Conservation (phyloP, 78 protist genomes). For the Dictyostelium purpureum region DNA sequence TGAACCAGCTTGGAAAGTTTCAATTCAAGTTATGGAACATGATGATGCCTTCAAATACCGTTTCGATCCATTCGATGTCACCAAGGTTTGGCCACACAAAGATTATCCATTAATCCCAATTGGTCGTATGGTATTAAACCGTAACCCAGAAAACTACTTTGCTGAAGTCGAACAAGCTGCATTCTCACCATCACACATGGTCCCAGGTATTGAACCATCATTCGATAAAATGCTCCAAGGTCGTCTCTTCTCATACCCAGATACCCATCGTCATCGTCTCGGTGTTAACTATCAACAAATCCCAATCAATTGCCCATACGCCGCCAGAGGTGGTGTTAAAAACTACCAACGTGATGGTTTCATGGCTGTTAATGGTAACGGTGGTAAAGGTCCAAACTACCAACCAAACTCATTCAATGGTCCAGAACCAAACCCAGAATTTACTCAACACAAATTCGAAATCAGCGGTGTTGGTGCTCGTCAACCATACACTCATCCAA, state of each 20-base stretch:
- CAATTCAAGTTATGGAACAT: constrained; percentile 85
- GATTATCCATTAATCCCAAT: constrained; percentile 82
- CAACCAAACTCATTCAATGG: constrained; percentile 77
- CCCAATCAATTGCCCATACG: constrained; percentile 86
- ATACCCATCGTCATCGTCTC: constrained; percentile 92
- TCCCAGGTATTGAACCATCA: constrained; percentile 91
- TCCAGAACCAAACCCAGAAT: constrained; percentile 43
- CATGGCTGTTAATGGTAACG: constrained; percentile 76
- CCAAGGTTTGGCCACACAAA: constrained; percentile 92
- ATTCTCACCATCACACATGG: constrained; percentile 90
- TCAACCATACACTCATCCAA: constrained; percentile 33
- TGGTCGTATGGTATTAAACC: constrained; percentile 89
- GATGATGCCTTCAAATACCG: constrained; percentile 78
- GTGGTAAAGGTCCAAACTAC: constrained; percentile 80
- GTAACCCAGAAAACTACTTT: constrained; percentile 92
- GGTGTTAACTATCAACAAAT: constrained; percentile 85
- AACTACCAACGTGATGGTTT: constrained; percentile 80
- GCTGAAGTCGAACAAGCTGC: constrained; percentile 92
- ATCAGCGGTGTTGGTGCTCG: constrained; percentile 45
- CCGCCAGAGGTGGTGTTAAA: constrained; percentile 57
- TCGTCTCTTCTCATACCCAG: constrained; percentile 89
- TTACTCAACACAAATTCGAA: not conserved
- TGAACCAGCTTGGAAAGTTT: constrained; percentile 83
- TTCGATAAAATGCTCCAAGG: constrained; percentile 87
- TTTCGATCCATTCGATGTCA: constrained; percentile 88